phyloP scores from a whole-genome alignment of 192 early-diverging fungal species.

The Coemansia sp. region DNA sequence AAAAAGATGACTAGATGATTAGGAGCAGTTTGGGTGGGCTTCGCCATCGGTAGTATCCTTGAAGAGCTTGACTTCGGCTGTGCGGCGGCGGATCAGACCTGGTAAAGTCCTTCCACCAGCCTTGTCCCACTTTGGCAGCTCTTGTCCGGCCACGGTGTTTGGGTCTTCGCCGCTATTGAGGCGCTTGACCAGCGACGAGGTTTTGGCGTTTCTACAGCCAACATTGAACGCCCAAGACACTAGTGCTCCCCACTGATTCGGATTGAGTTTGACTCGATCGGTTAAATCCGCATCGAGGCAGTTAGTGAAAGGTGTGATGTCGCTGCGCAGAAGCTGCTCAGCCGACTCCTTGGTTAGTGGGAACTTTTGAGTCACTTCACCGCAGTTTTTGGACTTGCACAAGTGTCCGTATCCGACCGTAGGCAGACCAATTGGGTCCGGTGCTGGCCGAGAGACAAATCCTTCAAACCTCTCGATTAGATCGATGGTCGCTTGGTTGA shows the following conservation, averaged over 20 bases:
- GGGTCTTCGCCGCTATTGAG: conserved; percentile 39
- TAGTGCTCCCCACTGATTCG: conserved; percentile 49
- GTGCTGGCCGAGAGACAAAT: conserved; percentile 39
- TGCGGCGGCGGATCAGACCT: conserved; percentile 39
- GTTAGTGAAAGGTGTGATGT: conserved; percentile 27
- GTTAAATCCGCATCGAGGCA: conserved; percentile 35
- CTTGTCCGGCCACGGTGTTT: conserved; percentile 38
- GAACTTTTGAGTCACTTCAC: conserved; percentile 32
- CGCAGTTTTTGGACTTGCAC: conserved; percentile 31
- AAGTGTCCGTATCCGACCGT: conserved; percentile 53
- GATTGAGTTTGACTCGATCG: conserved; percentile 28
- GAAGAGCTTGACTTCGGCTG: conserved; percentile 42
- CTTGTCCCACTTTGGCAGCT: conserved; percentile 48
- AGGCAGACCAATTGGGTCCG: conserved; percentile 53
- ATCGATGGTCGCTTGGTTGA: conserved; percentile 38
- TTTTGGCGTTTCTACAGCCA: conserved; percentile 35
- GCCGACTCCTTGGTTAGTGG: conserved; percentile 37
- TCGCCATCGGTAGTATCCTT: conserved; percentile 17
- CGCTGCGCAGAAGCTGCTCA: conserved; percentile 33
- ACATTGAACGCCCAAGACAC: conserved; percentile 50
- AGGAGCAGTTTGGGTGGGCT: conserved; percentile 30
- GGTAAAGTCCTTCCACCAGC: conserved; percentile 33
- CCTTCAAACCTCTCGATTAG: conserved; percentile 51
- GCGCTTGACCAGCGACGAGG: conserved; percentile 37
- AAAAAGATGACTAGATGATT: background rate